Percentiles rank a stretch among this genome's conserved stretches.
Conservation (phyloP, 805 yeast genomes). For the Saccharomyces kudriavzevii region DNA sequence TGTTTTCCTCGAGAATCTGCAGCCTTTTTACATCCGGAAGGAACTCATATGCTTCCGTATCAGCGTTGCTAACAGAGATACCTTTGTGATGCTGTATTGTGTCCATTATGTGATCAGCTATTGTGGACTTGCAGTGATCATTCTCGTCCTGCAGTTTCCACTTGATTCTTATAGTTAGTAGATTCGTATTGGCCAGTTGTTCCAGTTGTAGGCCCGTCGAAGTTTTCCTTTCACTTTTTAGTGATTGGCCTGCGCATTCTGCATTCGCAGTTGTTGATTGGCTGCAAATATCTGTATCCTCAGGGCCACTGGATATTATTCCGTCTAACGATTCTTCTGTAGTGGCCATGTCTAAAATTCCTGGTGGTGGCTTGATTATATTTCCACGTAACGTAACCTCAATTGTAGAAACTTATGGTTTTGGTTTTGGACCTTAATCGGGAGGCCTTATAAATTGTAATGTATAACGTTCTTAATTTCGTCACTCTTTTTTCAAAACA, state of each 20-base stretch:
- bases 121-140: neutral
- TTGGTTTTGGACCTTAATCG: neutral
- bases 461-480: neutral
- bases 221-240: neutral
- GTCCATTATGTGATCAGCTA: neutral
- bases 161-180: conserved; percentile 21
- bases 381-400: neutral
- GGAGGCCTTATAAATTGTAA: neutral
- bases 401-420: neutral
- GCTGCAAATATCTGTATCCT: neutral
- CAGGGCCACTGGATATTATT: neutral
- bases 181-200: conserved; percentile 25
- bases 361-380: neutral
- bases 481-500: neutral
- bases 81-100: conserved; percentile 14
- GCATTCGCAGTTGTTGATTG: neutral
- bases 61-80: conserved; percentile 9
- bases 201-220: conserved; percentile 13
- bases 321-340: neutral
- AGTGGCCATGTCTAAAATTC: neutral
- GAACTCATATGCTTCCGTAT: conserved; percentile 27
- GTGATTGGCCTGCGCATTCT: conserved; percentile 2
- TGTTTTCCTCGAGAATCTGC: conserved; percentile 14
- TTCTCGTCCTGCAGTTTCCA: conserved; percentile 7
- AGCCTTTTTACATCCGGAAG: conserved; percentile 19